phyloP scores from a whole-genome alignment of 2,329 filamentous ascomycete genomes.

The Colletotrichum falcatum region DNA sequence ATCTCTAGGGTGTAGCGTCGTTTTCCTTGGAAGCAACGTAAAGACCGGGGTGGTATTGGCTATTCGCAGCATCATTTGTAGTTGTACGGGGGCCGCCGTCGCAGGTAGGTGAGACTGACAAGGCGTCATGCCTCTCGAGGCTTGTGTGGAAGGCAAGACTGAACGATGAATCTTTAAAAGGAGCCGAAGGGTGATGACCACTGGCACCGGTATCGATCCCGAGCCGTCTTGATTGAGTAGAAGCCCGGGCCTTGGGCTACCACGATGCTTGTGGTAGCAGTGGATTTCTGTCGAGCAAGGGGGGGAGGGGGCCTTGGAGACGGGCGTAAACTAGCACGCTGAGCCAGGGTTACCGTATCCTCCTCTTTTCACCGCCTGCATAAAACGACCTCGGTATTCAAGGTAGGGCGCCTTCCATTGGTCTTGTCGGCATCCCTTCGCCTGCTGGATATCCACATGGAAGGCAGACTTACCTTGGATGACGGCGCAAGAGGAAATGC shows the following conservation, averaged over 20 bases:
- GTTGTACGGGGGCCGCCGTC: neutral
- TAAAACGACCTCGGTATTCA: constrained; percentile 11
- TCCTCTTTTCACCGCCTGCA: constrained; percentile 20
- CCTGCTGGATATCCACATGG: constrained; percentile 3
- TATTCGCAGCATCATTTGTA: neutral
- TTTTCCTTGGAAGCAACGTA: neutral
- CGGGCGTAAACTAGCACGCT: neutral
- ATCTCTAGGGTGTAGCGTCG: constrained; percentile 2
- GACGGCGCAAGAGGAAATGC: neutral
- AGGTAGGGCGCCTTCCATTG: constrained; percentile 16
- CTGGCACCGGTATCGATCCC: neutral
- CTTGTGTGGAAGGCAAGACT: constrained; percentile 9
- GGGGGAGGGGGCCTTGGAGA: neutral
- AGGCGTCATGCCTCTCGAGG: neutral
- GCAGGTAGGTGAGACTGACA: too few relatives aligned
- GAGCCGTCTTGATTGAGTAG: neutral
- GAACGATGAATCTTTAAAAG: neutral
- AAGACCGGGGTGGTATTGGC: neutral
- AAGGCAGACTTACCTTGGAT: neutral
- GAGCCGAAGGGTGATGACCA: neutral
- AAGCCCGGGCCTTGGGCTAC: too few relatives aligned
- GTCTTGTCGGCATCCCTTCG: neutral
- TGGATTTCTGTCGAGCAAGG: neutral
- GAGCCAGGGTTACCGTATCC: neutral
- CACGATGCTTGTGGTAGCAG: neutral